Evolutionary conservation across 805 yeast species (phyloP), one percentile per base, ranked within the genome.

Genomic region (Candida koratica): DNA sequence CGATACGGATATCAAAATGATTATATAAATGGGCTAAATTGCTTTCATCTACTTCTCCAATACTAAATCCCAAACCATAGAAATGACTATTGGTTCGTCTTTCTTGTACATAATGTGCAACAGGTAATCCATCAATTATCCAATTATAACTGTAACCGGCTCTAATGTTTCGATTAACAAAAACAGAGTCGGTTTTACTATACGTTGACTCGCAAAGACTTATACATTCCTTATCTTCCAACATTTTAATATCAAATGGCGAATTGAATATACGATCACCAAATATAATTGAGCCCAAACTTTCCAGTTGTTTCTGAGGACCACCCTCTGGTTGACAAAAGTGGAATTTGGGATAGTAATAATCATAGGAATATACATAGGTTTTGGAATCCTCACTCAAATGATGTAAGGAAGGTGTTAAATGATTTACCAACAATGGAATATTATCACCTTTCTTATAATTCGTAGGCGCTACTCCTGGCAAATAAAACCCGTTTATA

Each of bases 231-330:
- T 73, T 72, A 44, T 84, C 75, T 55, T 84, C 73, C 45, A 84
- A 69, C 95, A 93, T 84, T 24, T 75, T 69, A 43, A 93, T 64
- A 34, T 81, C 76, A 52, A 85, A 87, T 5, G 97, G 97, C 7
- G 97, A 88, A 52, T 85, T 81, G 69, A 84, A 88, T 45, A 93
- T 88, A 56, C 98, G 73, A 61, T 93, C 98, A 45, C 98, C 98
- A 57, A 93, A 88, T 40, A 93, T 73, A 46, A 93, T 82, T 2
- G 97, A 81, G 6, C 98, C 98, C 36, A 93, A 70, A 8, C 94
- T 81, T 61, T 88, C 97, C 45, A 85, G 78, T 56, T 87, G 95
- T 49, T 82, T 82, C 49, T 61, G 52, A 12, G 77, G 68, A 1
- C 85, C 87, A 17, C 64, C 77, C 38, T 62, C 58, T 1, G 97